Conservation (phyloP, 768 basidiomycete species). For the Podaxis rugospora region DNA sequence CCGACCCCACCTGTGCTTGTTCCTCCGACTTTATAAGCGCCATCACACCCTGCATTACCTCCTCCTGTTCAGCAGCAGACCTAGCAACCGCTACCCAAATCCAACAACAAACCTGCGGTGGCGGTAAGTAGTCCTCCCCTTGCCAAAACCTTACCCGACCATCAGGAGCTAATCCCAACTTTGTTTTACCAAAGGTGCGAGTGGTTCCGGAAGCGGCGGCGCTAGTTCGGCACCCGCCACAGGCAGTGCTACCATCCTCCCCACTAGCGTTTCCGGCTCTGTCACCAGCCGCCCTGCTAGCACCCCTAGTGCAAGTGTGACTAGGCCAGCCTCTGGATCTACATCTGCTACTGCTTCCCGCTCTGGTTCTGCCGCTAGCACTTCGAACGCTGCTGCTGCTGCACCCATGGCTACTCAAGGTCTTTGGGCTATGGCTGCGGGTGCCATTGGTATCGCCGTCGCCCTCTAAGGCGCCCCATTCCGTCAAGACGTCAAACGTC, state of each 20-base stretch:
- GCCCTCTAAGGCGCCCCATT: background rate
- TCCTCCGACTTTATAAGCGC: background rate
- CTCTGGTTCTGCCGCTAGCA: background rate
- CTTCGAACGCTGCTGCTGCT: background rate
- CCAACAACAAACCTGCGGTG: background rate
- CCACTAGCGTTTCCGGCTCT: background rate
- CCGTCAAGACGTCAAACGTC: background rate
- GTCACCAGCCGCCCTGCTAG: background rate
- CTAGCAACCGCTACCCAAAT: background rate
- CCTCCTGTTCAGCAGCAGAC: background rate
- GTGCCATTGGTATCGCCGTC: slow-evolving; percentile 2
- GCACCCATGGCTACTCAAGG: background rate
- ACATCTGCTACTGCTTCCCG: background rate
- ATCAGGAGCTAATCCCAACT: background rate
- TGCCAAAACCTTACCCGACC: background rate
- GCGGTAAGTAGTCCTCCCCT: background rate
- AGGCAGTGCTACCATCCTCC: background rate
- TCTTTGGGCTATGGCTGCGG: slow-evolving; percentile 8
- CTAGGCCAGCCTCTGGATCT: background rate
- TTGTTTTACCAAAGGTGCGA: background rate
- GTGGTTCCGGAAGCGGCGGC: background rate
- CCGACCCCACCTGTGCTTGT: background rate
- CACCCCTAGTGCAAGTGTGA: background rate
- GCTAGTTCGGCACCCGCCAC: background rate
- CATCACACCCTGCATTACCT: background rate